These are phyloP conservation scores for Biancaea sappan DNA, from an alignment of 306 rosid genomes.

Conservation along the genomic window DNA sequence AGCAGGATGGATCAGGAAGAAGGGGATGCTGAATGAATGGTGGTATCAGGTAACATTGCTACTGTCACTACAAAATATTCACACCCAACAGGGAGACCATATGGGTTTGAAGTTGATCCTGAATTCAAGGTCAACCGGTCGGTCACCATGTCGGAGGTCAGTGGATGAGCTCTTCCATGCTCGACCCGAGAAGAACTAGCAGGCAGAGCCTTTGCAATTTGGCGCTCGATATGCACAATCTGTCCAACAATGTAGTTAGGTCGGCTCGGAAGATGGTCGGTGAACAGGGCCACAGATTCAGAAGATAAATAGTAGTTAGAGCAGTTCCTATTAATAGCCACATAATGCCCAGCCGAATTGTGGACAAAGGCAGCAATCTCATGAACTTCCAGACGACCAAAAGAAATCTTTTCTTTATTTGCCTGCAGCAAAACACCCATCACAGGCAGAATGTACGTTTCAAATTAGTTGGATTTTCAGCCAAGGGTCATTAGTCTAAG, in stretches of 20 bases:
- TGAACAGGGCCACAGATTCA: constrained; percentile 91
- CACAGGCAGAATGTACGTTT: constrained; percentile 25
- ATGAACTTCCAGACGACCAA: constrained; percentile 80
- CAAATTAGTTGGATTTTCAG: neutral
- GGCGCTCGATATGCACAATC: constrained; percentile 96
- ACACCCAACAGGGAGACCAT: constrained; percentile 93
- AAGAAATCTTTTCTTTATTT: constrained; percentile 93
- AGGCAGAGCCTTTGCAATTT: constrained; percentile 58
- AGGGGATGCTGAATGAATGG: constrained; percentile 87
- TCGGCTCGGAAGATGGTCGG: constrained; percentile 72
- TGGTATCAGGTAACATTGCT: constrained; percentile 95
- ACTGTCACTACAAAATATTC: constrained; percentile 94
- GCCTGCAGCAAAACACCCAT: constrained; percentile 72
- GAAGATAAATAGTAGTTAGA: constrained; percentile 80
- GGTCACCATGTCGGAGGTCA: constrained; percentile 56
- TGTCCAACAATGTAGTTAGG: constrained; percentile 96
- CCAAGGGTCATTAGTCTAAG: too few relatives aligned
- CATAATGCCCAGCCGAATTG: constrained; percentile 72
- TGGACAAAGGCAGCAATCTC: constrained; percentile 95
- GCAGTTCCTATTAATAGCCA: constrained; percentile 83
- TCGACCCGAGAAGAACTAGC: constrained; percentile 39
- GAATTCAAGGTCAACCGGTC: constrained; percentile 91
- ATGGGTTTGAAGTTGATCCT: constrained; percentile 83
- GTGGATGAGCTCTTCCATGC: constrained; percentile 45
- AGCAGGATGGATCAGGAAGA: constrained; percentile 99